phyloP scores from a whole-genome alignment of 2,329 filamentous ascomycete genomes.

The Aureobasidium uvarum region DNA sequence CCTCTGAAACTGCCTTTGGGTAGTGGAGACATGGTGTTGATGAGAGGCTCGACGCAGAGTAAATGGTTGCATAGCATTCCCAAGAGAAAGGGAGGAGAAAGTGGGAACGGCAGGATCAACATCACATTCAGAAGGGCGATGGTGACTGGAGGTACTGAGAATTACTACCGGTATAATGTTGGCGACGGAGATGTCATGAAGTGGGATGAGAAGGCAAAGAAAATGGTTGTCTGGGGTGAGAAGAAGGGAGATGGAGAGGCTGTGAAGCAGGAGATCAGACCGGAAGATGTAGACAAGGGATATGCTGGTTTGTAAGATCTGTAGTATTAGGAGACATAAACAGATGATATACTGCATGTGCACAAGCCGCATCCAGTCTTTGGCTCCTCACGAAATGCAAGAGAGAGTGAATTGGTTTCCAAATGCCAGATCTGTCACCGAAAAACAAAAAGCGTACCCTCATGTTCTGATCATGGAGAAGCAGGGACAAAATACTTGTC shows the following conservation, averaged over 20 bases:
- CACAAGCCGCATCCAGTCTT: too few species aligned
- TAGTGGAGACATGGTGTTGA: conserved; percentile 75
- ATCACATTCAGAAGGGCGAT: conserved; percentile 74
- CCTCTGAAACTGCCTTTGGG: conserved; percentile 55
- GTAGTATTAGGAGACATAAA: not conserved
- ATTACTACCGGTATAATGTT: conserved; percentile 83
- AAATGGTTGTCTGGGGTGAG: conserved; percentile 47
- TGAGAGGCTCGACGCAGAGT: conserved; percentile 71
- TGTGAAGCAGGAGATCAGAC: not conserved
- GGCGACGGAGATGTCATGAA: conserved; percentile 65
- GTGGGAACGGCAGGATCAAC: conserved; percentile 63
- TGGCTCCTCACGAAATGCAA: not conserved
- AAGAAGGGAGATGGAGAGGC: not conserved
- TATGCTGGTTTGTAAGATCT: not conserved
- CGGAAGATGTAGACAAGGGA: conserved; percentile 15
- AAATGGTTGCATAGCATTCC: conserved; percentile 78
- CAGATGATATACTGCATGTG: too few species aligned
- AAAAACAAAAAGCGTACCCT: not conserved
- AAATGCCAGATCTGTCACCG: not conserved
- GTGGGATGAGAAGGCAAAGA: conserved; percentile 60
- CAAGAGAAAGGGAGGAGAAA: conserved; percentile 64
- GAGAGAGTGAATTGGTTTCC: not conserved
- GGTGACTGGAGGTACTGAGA: conserved; percentile 70
- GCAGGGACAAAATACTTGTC: conserved; percentile 9
- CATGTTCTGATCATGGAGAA: too few species aligned